Percentiles rank a stretch among this genome's conserved stretches.
Conservation (phyloP, 192 early-diverging fungal genomes). For the Podila epigama region DNA sequence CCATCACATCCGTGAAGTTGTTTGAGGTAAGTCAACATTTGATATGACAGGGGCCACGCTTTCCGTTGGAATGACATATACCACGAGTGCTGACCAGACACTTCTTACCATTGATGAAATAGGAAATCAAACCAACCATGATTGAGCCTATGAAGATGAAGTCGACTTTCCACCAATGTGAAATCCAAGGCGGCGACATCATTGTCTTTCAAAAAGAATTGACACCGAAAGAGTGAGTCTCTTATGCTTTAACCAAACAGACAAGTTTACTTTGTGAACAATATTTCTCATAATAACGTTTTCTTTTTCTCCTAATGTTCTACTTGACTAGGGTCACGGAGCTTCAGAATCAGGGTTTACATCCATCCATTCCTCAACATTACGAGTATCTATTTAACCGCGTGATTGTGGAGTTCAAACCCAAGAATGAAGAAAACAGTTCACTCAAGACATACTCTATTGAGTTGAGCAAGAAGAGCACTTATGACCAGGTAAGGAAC, state of each 20-base stretch:
- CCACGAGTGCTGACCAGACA: slow-evolving; percentile 7
- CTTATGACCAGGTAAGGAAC: slow-evolving; percentile 60
- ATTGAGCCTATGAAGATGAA: slow-evolving; percentile 79
- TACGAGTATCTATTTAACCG: slow-evolving; percentile 80
- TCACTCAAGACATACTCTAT: slow-evolving; percentile 53
- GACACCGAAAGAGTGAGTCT: slow-evolving; percentile 55
- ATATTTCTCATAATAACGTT: background rate
- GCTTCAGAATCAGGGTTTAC: slow-evolving; percentile 46
- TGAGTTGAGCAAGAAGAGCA: slow-evolving; percentile 69
- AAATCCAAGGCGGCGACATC: slow-evolving; percentile 96
- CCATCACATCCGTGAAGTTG: slow-evolving; percentile 64
- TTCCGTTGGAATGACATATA: no score
- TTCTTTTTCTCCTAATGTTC: background rate
- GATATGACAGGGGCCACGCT: no score
- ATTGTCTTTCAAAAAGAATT: slow-evolving; percentile 79
- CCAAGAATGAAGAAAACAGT: slow-evolving; percentile 51
- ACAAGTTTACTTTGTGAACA: background rate
- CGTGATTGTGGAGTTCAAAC: slow-evolving; percentile 77
- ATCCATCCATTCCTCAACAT: slow-evolving; percentile 67
- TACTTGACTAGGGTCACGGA: slow-evolving; percentile 30
- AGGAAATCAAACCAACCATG: slow-evolving; percentile 95
- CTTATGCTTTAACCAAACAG: background rate
- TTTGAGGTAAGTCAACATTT: slow-evolving; percentile 59
- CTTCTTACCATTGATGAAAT: background rate
- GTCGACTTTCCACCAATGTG: slow-evolving; percentile 72